Evolutionary conservation across 345 rosid species (phyloP).

Genomic region (Camelina sativa): DNA sequence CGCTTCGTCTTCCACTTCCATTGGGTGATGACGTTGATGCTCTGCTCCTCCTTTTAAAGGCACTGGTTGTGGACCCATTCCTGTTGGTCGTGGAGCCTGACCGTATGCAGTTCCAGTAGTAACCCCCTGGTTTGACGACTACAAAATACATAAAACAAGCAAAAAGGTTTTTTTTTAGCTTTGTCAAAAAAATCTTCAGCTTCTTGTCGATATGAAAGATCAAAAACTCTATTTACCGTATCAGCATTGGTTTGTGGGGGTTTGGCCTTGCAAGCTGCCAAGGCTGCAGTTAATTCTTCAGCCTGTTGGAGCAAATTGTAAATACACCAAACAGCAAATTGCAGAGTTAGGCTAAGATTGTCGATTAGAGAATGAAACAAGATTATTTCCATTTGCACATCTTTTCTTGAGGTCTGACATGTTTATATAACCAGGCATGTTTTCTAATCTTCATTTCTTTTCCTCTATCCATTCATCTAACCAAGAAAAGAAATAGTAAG

Average conservation of each 20-base stretch:
- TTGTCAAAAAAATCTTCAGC: not conserved
- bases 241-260: slow-evolving; percentile 59
- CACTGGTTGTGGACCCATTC: slow-evolving; percentile 78
- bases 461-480: slow-evolving; percentile 13
- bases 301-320: slow-evolving; percentile 59
- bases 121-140: slow-evolving; percentile 55
- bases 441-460: not conserved
- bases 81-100: slow-evolving; percentile 75
- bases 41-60: slow-evolving; percentile 61
- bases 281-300: slow-evolving; percentile 83
- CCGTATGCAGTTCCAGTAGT: slow-evolving; percentile 62
- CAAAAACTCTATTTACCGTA: slow-evolving; percentile 54
- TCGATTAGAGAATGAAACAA: not conserved
- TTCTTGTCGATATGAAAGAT: slow-evolving; percentile 1
- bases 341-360: slow-evolving; percentile 3
- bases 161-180: slow-evolving; percentile 17
- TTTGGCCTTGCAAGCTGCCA: slow-evolving; percentile 79
- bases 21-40: slow-evolving; percentile 58
- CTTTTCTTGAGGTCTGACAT: slow-evolving; percentile 14
- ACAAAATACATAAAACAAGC: slow-evolving; percentile 39
- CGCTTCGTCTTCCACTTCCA: slow-evolving; percentile 62
- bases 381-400: not conserved
- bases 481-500: not conserved
- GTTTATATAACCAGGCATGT: not conserved
- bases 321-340: not conserved